Base-by-base conservation (phyloP, 2,329 filamentous ascomycete genomes). In the Gyromitra esculenta region DNA sequence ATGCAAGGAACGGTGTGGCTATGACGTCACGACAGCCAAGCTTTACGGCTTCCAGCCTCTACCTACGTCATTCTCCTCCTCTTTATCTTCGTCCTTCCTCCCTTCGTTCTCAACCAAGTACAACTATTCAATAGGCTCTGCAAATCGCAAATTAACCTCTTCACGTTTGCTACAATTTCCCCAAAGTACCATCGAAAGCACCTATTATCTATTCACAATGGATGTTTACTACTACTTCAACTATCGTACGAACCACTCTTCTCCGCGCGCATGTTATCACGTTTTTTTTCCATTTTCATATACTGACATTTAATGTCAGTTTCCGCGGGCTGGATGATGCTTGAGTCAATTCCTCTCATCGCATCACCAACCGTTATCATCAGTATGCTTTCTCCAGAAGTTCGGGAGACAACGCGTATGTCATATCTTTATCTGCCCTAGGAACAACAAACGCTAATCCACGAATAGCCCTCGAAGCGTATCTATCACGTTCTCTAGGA, bases 401-500 rank as follows among this genome's bases (percentile, higher is more conserved):
- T 87, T 50, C 86, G 87, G 76, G 85, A 87, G 79, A 84, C 87
- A 70, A 86, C 87, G 71, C 83, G 87, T 90, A 84, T 77, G 85
- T 79, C 67, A 11, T 6, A n/a, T 60, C 25, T 31, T 21, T 75
- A 25, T 56, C n/a, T n/a, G 15, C 35, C 50, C 18, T 18, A 11
- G 48, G 6, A 59, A 60, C n/a, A n/a, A 7, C n/a, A 48, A 45
- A 65, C 77, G 76, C 76, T 74, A 67, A 79, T 60, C 64, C 72
- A 72, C 37, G 56, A 15, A 52, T 79, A 89, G 89, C 84, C 31
- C 85, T 93, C 41, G 91, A 94, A 83, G 84, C 88, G 72, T 95
- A 95, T 86, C 90, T 94, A 82, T 89, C 89, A 66, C 91, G 92
- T 54, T 89, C 87, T 37, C 87, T 93, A 0, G 92, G 91, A 78